A percentile compares a stretch with the other conserved stretches of the same genome.
Evolutionary conservation across 768 basidiomycete species (phyloP).

Genomic region (Agrocybe pediades): DNA sequence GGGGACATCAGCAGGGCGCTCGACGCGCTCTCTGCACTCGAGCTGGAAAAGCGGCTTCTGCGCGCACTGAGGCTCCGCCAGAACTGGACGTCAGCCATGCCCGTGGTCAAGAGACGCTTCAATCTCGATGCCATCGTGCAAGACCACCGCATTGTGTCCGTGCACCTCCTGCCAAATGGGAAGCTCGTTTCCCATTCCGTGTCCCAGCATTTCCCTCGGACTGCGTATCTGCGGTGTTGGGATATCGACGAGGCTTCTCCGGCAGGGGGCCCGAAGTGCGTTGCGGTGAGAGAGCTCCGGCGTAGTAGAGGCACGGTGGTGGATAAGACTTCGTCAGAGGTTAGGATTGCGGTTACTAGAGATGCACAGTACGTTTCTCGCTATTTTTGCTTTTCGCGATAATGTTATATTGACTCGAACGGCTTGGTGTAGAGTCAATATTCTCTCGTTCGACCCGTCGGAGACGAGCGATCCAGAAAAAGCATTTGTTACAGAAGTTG

Average conservation of each 20-base stretch:
- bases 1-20: too few species aligned
- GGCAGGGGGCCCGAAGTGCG: slow-evolving; percentile 40
- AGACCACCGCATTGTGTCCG: slow-evolving; percentile 38
- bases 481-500: slow-evolving; percentile 33
- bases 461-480: slow-evolving; percentile 32
- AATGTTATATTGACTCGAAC: background rate
- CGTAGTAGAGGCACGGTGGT: slow-evolving; percentile 46
- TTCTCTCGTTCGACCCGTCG: slow-evolving; percentile 41
- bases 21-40: slow-evolving; percentile 34
- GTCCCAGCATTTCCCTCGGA: slow-evolving; percentile 7
- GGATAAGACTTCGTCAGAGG: slow-evolving; percentile 38
- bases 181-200: slow-evolving; percentile 49
- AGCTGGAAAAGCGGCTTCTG: slow-evolving; percentile 45
- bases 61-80: slow-evolving; percentile 43
- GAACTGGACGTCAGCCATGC: slow-evolving; percentile 49
- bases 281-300: slow-evolving; percentile 40
- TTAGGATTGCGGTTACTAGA: slow-evolving; percentile 42
- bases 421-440: slow-evolving; percentile 36
- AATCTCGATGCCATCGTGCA: slow-evolving; percentile 16
- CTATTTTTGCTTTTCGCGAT: background rate
- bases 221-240: slow-evolving; percentile 56
- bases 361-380: slow-evolving; percentile 43
- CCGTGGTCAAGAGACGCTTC: slow-evolving; percentile 6
- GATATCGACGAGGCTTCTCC: slow-evolving; percentile 37
- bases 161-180: slow-evolving; percentile 49